Evolutionary conservation across 768 basidiomycete species (phyloP).

Genomic region (Tephrocybe sp.): DNA sequence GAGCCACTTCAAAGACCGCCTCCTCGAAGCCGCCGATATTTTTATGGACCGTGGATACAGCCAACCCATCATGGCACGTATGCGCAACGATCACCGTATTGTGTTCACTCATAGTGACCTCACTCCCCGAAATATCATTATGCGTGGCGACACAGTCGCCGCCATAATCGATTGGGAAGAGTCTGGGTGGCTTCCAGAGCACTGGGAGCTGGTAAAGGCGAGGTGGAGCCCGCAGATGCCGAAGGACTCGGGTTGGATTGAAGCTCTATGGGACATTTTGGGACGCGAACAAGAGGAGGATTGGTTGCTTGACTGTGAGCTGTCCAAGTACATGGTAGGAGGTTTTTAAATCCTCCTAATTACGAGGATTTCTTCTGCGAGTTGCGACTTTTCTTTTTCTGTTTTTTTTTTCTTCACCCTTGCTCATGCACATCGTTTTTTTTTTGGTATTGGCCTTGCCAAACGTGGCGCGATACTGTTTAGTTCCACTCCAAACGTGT

Average conservation of each 20-base stretch:
- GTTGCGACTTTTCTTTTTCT: no score
- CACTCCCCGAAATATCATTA: constrained; percentile 38
- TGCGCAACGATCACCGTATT: constrained; percentile 7
- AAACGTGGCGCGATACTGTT: no score
- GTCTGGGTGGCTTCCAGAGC: constrained; percentile 31
- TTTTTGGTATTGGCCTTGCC: no score
- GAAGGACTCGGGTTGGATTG: constrained; percentile 9
- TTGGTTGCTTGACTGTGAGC: constrained; percentile 5
- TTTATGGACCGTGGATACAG: constrained; percentile 8
- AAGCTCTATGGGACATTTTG: constrained; percentile 7
- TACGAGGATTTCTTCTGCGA: no score
- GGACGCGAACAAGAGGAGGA: constrained; percentile 7
- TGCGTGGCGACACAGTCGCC: constrained; percentile 25
- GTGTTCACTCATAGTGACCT: constrained; percentile 41
- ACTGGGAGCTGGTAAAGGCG: constrained; percentile 27
- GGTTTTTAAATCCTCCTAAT: background rate
- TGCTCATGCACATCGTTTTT: no score
- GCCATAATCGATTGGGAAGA: constrained; percentile 34
- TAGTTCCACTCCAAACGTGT: no score
- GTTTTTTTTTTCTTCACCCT: no score
- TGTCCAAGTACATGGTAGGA: constrained; percentile 9
- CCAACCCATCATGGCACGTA: constrained; percentile 4
- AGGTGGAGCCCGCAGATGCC: constrained; percentile 6
- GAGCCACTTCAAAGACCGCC: constrained; percentile 8
- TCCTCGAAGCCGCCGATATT: constrained; percentile 5